These are phyloP conservation scores for Salvia sclarea DNA, from an alignment of 305 asterid species.

Conservation along the genomic window DNA sequence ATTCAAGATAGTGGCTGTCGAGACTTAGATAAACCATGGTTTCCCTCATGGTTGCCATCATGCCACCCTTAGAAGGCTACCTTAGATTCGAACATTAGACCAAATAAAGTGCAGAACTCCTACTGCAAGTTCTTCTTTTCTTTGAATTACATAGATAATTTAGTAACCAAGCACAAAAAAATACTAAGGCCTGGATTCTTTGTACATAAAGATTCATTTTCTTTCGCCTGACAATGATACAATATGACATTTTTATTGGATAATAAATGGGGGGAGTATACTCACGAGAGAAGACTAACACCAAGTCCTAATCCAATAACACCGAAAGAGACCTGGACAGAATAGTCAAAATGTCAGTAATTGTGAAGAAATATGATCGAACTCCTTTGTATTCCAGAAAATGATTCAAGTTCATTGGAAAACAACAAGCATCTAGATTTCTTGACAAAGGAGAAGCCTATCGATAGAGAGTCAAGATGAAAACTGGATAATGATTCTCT, in stretches of 20 bases:
- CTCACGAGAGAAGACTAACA: slow-evolving; percentile 87
- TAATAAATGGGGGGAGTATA: slow-evolving; percentile 29
- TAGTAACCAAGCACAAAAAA: slow-evolving; percentile 4
- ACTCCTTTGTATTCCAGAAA: not conserved
- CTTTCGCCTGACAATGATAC: not conserved
- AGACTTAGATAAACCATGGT: not conserved
- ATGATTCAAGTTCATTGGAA: not conserved
- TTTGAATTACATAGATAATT: not conserved
- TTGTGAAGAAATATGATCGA: not conserved
- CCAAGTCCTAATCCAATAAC: slow-evolving; percentile 86
- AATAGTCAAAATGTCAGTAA: slow-evolving; percentile 12
- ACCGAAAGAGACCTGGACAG: slow-evolving; percentile 84
- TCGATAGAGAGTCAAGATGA: not conserved
- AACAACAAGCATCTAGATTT: slow-evolving; percentile 1
- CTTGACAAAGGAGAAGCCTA: not conserved
- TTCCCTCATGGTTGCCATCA: not conserved
- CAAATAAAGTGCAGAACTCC: slow-evolving; percentile 1
- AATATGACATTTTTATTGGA: slow-evolving; percentile 1
- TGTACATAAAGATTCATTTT: slow-evolving; percentile 4
- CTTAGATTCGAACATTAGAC: not conserved
- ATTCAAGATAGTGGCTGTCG: not conserved
- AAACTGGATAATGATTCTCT: not conserved
- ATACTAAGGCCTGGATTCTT: slow-evolving; percentile 3
- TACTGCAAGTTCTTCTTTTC: not conserved
- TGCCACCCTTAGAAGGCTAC: not conserved